Percentiles rank a stretch among this genome's conserved stretches.
These are phyloP conservation scores for Ganoderma meredithae DNA, from an alignment of 1,284 basidiomycete genomes.

Conservation along the genomic window DNA sequence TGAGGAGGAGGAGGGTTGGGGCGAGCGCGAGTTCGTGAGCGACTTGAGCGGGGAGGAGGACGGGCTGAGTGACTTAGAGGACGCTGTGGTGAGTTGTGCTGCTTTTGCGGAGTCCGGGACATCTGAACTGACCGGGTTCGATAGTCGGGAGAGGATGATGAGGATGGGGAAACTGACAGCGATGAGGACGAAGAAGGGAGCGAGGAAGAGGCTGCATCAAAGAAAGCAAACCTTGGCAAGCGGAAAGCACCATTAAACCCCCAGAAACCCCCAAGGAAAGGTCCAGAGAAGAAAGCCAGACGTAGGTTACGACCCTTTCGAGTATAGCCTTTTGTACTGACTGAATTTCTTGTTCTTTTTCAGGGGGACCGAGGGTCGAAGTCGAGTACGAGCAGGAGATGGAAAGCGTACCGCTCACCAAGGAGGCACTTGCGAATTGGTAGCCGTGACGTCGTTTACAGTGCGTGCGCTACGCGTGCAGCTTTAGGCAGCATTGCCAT, in stretches of 20 bases:
- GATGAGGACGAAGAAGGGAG: slow-evolving; percentile 42
- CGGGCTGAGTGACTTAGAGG: slow-evolving; percentile 79
- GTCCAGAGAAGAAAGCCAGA: slow-evolving; percentile 63
- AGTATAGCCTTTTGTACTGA: slow-evolving; percentile 29
- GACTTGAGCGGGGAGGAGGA: slow-evolving; percentile 78
- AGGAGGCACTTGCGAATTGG: slow-evolving; percentile 66
- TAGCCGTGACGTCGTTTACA: slow-evolving; percentile 39
- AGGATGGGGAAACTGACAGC: slow-evolving; percentile 41
- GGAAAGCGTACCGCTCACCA: slow-evolving; percentile 71
- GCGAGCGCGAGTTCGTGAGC: slow-evolving; percentile 87
- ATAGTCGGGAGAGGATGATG: slow-evolving; percentile 41
- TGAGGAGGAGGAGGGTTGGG: slow-evolving; percentile 71
- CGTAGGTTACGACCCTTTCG: slow-evolving; percentile 48
- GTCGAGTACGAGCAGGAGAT: slow-evolving; percentile 96
- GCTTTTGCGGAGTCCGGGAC: slow-evolving; percentile 31
- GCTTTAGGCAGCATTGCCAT: slow-evolving; percentile 16
- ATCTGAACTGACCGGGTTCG: slow-evolving; percentile 16
- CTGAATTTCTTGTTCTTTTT: slow-evolving; percentile 10
- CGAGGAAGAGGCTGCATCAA: slow-evolving; percentile 38
- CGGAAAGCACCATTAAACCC: slow-evolving; percentile 60
- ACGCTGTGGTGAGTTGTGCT: slow-evolving; percentile 54
- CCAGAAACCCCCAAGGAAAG: slow-evolving; percentile 54
- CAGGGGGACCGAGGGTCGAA: slow-evolving; percentile 85
- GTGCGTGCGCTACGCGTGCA: neutral
- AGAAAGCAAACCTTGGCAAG: slow-evolving; percentile 64